Percentiles rank a stretch among this genome's conserved stretches.
phyloP scores from a whole-genome alignment of 2,329 filamentous ascomycete species.

The Diaporthe sp. region DNA sequence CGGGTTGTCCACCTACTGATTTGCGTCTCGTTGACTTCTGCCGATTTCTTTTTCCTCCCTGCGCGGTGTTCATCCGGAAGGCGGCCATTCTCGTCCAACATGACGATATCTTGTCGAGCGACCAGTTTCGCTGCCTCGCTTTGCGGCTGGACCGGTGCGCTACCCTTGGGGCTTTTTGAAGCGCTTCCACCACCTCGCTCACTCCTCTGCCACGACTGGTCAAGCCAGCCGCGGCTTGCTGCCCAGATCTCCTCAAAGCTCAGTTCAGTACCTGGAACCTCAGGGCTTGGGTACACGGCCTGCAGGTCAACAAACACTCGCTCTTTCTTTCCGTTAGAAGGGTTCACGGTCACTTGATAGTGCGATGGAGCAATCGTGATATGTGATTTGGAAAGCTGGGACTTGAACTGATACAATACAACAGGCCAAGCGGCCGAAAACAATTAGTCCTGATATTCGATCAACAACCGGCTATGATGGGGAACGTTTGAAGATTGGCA shows the following conservation, averaged over 20 bases:
- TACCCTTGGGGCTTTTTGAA: constrained; percentile 41
- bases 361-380: constrained; percentile 77
- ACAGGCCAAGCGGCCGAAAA: constrained; percentile 53
- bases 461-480: constrained; percentile 77
- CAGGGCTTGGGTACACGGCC: constrained; percentile 83
- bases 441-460: constrained; percentile 94
- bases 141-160: constrained; percentile 47
- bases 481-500: constrained; percentile 48
- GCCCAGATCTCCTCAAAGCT: constrained; percentile 95
- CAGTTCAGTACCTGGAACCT: constrained; percentile 79
- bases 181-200: constrained; percentile 38
- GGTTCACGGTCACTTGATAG: constrained; percentile 85
- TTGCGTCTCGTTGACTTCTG: constrained; percentile 91
- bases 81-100: constrained; percentile 72
- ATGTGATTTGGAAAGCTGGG: constrained; percentile 72
- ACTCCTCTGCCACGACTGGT: constrained; percentile 67
- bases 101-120: constrained; percentile 58
- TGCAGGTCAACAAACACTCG: constrained; percentile 89
- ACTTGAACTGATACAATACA: constrained; percentile 71
- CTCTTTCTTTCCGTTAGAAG: constrained; percentile 85
- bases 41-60: constrained; percentile 80
- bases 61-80: constrained; percentile 59
- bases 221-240: constrained; percentile 77
- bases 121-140: constrained; percentile 53
- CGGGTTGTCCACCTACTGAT: constrained; percentile 74